Conservation (phyloP, 1,284 basidiomycete genomes). For the Rhodofomes roseus region DNA sequence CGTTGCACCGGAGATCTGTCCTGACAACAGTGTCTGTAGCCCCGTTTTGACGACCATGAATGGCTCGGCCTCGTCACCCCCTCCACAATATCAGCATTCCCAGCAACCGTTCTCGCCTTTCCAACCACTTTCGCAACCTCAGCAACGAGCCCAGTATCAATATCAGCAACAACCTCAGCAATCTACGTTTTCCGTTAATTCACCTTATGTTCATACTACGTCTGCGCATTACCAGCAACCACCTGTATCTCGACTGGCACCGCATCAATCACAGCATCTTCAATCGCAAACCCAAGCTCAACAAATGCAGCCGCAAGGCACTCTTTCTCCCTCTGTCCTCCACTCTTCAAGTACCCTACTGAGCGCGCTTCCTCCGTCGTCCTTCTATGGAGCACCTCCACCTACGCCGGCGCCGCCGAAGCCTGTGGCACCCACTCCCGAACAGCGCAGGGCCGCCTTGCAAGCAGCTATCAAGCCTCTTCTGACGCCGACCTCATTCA, state of each 20-base stretch:
- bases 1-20: neutral
- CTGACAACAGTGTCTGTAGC: constrained; percentile 28
- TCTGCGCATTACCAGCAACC: constrained; percentile 34
- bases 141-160: constrained; percentile 33
- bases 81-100: constrained; percentile 35
- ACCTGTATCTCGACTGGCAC: constrained; percentile 22
- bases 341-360: constrained; percentile 38
- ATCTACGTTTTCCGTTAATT: constrained; percentile 31
- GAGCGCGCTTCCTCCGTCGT: constrained; percentile 34
- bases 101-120: constrained; percentile 29
- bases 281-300: constrained; percentile 24
- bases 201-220: constrained; percentile 28
- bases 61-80: constrained; percentile 27
- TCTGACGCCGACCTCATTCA: constrained; percentile 52
- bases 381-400: constrained; percentile 30
- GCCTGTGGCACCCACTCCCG: constrained; percentile 21
- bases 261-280: constrained; percentile 30
- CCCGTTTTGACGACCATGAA: constrained; percentile 50
- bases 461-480: constrained; percentile 46
- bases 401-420: constrained; percentile 16
- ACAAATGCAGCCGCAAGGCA: constrained; percentile 38
- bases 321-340: constrained; percentile 63
- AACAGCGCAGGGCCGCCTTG: constrained; percentile 43
- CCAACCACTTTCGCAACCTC: constrained; percentile 31
- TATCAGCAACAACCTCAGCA: constrained; percentile 37